Evolutionary conservation across 1,139 yeast species (phyloP).

Genomic region (Debaryomyces psychrophilus): DNA sequence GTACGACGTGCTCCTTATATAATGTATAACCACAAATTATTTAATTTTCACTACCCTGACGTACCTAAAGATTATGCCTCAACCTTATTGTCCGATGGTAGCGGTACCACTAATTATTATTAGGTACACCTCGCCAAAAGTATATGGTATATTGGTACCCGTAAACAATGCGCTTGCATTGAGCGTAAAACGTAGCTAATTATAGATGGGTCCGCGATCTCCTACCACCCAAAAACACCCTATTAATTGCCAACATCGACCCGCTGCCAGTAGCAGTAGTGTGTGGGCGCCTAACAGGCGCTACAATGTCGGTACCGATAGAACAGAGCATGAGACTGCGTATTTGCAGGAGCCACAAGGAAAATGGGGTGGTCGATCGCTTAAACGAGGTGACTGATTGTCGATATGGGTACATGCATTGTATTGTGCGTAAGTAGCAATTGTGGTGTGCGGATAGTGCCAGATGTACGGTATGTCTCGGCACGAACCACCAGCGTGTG

Average conservation of each 20-base stretch:
- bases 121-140: conserved; percentile 9
- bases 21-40: neutral
- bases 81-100: conserved; percentile 5
- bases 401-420: neutral
- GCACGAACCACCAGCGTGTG: neutral
- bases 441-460: neutral
- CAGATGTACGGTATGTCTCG: neutral
- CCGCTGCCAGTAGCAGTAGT: neutral
- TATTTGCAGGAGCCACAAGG: neutral
- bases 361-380: conserved; percentile 1
- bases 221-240: neutral
- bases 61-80: conserved; percentile 6
- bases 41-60: neutral
- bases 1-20: conserved; percentile 2
- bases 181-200: neutral
- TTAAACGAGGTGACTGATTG: conserved; percentile 1
- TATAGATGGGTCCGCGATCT: neutral
- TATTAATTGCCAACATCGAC: no score
- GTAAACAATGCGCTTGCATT: conserved; percentile 6
- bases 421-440: neutral
- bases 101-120: conserved; percentile 1
- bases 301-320: neutral
- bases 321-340: neutral
- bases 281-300: neutral
- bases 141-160: neutral